phyloP scores from a whole-genome alignment of 1,284 basidiomycete genomes.

The Cystobasidiaceae sp. region DNA sequence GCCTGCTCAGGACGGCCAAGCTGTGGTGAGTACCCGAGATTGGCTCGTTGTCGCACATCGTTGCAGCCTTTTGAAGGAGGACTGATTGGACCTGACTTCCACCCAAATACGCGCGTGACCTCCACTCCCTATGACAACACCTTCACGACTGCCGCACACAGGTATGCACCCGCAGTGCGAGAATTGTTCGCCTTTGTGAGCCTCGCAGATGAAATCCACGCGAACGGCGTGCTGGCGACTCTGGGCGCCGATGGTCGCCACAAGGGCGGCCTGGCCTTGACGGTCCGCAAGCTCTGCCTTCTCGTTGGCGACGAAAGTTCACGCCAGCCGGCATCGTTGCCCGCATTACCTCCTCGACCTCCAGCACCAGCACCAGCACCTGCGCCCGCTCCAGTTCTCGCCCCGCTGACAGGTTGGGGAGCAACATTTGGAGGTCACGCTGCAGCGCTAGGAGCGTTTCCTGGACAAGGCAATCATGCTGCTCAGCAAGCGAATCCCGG shows the following conservation, averaged over 20 bases:
- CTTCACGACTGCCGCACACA: neutral
- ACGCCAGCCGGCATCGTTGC: neutral
- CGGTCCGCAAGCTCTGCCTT: constrained; percentile 24
- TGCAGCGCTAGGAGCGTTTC: too few species aligned
- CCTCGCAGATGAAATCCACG: constrained; percentile 15
- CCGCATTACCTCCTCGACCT: neutral
- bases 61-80: neutral
- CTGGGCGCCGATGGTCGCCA: neutral
- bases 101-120: neutral
- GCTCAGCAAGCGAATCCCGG: too few species aligned
- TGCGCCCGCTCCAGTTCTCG: neutral
- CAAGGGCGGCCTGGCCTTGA: constrained; percentile 6
- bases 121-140: neutral
- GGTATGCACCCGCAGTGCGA: constrained; percentile 22
- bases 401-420: too few species aligned
- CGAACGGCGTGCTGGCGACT: constrained; percentile 11
- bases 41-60: neutral
- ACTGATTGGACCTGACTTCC: neutral
- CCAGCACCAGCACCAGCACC: neutral
- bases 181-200: constrained; percentile 6
- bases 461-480: too few species aligned
- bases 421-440: too few species aligned
- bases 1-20: constrained; percentile 12
- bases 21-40: constrained; percentile 2
- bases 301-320: constrained; percentile 8